Base-by-base conservation (phyloP, 257 asterid genomes). In the Mitragyna speciosa region DNA sequence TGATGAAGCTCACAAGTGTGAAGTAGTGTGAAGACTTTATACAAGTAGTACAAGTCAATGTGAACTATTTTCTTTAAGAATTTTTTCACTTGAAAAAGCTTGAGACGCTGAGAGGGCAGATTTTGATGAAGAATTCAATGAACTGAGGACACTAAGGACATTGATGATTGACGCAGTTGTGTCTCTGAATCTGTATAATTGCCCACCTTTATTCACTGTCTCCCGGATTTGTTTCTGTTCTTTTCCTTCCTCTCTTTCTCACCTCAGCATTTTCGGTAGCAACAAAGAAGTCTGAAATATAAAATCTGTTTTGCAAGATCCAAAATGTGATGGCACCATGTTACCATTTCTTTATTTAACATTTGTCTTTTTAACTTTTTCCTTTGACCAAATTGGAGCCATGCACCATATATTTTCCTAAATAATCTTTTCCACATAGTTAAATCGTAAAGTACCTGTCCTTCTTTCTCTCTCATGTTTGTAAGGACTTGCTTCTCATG, bases 51-150 rank as follows among this genome's bases (percentile, higher is more conserved):
- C 15, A 17, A 28, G 66, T 78, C 36, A 31, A 75, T 72, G 54
- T 33, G 78, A 64, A 2, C 15, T 15, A 0, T 59, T 41, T 48
- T 67, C 22, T 16, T 49, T 14, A 16, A 22, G 19, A 1, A 39
- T 4, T 15, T 12, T 45, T 54, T 48, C 51, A 16, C 80, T 73
- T 43, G 82, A 77, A 82, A 83, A 79, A 69, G 70, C 56, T 39
- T n/a, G 45, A 71, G 64, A 73, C 26, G 72, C 24, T 49, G 82
- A 43, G 15, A 7, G 15, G 52, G 17, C 58, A 28, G 36, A 24
- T 30, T 79, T 71, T 59, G 78, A 43, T 45, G 78, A 71, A 75
- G 83, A 79, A 72, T 69, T 76, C 82, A 84, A 84, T 84, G 82
- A 80, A 72, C 48, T 76, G 56, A 28, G 41, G 45, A 16, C 16